Conservation (phyloP, 495 filamentous ascomycete genomes). For the Achaetomiella virescens region DNA sequence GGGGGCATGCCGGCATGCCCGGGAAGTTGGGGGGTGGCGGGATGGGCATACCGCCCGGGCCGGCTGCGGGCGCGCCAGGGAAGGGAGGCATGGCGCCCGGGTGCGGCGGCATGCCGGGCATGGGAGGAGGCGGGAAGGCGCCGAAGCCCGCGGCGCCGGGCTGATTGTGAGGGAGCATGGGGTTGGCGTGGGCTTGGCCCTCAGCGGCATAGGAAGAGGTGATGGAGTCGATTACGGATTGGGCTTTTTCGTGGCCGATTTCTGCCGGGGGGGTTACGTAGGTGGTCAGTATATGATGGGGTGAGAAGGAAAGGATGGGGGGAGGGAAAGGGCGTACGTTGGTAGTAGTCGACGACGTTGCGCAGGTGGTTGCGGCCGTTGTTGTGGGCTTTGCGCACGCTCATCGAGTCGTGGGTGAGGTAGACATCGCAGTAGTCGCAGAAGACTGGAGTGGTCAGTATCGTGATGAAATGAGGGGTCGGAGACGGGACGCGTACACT, state of each 20-base stretch:
- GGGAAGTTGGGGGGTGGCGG: constrained; percentile 54
- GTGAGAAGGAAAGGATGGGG: not conserved
- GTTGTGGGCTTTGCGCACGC: constrained; percentile 97
- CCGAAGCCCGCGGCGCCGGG: constrained; percentile 46
- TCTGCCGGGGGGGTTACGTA: constrained; percentile 48
- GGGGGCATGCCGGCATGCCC: constrained; percentile 25
- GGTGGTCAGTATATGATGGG: not conserved
- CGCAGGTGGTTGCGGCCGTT: constrained; percentile 91
- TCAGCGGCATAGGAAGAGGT: constrained; percentile 91
- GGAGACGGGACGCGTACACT: constrained; percentile 25
- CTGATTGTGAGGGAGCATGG: constrained; percentile 63
- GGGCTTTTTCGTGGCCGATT: constrained; percentile 97
- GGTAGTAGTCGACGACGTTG: constrained; percentile 98
- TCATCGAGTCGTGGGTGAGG: constrained; percentile 99
- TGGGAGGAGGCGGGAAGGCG: constrained; percentile 36
- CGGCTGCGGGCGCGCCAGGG: constrained; percentile 9
- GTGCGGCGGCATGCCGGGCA: constrained; percentile 37
- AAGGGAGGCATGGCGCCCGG: constrained; percentile 27
- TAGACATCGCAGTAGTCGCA: constrained; percentile 99
- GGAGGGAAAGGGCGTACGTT: constrained; percentile 53
- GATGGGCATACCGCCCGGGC: constrained; percentile 12
- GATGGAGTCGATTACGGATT: constrained; percentile 96
- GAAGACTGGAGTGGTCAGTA: constrained; percentile 36
- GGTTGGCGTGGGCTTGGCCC: constrained; percentile 78
- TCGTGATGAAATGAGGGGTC: not conserved